Evolutionary conservation across 345 rosid genomes (phyloP).

Genomic region (Eucalyptus virginea): DNA sequence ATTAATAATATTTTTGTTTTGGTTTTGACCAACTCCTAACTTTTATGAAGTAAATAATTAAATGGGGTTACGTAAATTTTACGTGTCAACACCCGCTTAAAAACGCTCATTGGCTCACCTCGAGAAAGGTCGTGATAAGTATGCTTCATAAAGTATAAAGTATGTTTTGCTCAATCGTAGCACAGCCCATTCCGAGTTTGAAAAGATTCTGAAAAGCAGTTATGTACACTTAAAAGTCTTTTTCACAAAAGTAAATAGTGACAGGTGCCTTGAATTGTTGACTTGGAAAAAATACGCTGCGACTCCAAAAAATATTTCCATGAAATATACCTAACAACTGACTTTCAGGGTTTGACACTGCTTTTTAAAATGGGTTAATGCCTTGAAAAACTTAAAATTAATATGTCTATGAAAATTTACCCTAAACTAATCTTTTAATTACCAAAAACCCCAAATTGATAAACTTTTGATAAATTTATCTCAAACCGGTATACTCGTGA

Average conservation of each 20-base stretch:
- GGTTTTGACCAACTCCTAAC: background rate
- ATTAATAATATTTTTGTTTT: background rate
- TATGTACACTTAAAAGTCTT: background rate
- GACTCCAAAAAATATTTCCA: background rate
- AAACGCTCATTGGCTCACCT: background rate
- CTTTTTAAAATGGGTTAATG: too few species aligned
- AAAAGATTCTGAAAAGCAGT: background rate
- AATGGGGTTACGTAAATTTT: background rate
- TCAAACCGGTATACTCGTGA: fast-evolving
- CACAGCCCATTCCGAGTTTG: background rate
- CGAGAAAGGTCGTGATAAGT: too few species aligned
- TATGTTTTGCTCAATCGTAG: background rate
- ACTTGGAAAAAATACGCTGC: background rate
- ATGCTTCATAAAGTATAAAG: background rate
- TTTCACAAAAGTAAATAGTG: background rate
- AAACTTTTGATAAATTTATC: too few species aligned
- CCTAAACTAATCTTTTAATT: too few species aligned
- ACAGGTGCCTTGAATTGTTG: background rate
- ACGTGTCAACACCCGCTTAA: background rate
- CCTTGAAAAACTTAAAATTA: too few species aligned
- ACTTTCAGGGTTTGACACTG: background rate
- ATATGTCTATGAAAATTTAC: too few species aligned
- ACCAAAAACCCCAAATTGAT: fast-evolving
- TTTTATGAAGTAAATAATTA: background rate
- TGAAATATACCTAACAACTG: background rate